Conservation (phyloP, 208 protist genomes). For the Trichomonas gallinae region DNA sequence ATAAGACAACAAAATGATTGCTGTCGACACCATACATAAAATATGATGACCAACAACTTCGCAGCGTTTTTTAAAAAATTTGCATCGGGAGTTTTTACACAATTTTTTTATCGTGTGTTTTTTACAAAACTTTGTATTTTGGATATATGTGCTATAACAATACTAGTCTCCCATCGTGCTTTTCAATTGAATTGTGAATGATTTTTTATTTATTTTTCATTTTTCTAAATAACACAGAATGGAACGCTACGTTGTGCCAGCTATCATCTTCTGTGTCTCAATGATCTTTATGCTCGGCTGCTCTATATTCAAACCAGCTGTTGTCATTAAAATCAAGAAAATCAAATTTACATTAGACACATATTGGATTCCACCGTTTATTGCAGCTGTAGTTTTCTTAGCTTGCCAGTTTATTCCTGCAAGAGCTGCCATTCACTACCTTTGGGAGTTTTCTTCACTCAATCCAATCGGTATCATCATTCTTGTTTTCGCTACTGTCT, state of each 20-base stretch:
- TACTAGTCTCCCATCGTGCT: too few species aligned
- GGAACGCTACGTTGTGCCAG: not conserved
- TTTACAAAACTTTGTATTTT: too few species aligned
- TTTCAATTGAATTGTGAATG: too few species aligned
- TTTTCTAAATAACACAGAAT: too few species aligned
- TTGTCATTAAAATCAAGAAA: not conserved
- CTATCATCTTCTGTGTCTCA: not conserved
- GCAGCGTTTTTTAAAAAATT: too few species aligned
- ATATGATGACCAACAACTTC: too few species aligned
- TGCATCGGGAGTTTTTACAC: too few species aligned
- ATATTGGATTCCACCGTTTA: not conserved
- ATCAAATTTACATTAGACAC: not conserved
- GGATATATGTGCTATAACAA: too few species aligned
- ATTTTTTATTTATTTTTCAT: too few species aligned
- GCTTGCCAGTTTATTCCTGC: not conserved
- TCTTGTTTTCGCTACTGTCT: not conserved
- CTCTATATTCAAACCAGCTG: not conserved
- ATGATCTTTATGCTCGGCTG: not conserved
- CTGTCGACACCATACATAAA: too few species aligned
- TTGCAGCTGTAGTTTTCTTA: not conserved
- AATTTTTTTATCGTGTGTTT: too few species aligned
- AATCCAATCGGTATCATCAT: slow-evolving; percentile 18
- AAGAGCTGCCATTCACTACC: not conserved
- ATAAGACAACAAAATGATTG: too few species aligned
- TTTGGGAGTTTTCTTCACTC: not conserved